These are phyloP conservation scores for Mortierella polycephala DNA, from an alignment of 371 early-diverging fungal genomes.

Conservation along the genomic window DNA sequence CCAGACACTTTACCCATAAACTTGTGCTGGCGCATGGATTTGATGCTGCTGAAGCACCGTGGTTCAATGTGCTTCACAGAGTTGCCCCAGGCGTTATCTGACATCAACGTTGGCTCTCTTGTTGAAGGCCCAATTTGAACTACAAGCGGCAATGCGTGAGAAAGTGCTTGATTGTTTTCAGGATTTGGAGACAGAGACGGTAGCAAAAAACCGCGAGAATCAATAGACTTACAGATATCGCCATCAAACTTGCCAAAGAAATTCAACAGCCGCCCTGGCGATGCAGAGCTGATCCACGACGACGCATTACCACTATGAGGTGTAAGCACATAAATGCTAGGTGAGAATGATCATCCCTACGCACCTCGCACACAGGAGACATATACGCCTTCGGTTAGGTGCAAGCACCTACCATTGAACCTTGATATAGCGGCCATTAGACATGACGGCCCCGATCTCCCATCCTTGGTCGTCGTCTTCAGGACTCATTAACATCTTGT, in stretches of 20 bases:
- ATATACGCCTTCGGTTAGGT: not conserved
- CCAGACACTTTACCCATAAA: slow-evolving; percentile 19
- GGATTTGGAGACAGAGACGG: not conserved
- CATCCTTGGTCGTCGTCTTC: slow-evolving; percentile 21
- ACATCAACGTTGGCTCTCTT: slow-evolving; percentile 7
- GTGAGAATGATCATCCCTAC: not conserved
- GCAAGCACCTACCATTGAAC: slow-evolving; percentile 13
- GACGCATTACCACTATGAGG: not conserved
- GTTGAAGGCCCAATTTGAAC: slow-evolving; percentile 14
- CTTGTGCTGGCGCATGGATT: slow-evolving; percentile 17
- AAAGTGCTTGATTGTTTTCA: too few relatives aligned
- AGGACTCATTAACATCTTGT: slow-evolving; percentile 10
- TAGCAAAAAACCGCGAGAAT: not conserved
- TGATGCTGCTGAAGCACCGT: slow-evolving; percentile 13
- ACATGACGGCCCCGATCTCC: slow-evolving; percentile 25
- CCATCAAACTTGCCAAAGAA: slow-evolving; percentile 20
- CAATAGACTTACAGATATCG: slow-evolving; percentile 14
- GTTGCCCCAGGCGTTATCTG: slow-evolving; percentile 18
- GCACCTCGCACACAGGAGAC: not conserved
- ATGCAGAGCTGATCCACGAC: slow-evolving; percentile 9
- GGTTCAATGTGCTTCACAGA: slow-evolving; percentile 7
- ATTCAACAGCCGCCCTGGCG: slow-evolving; percentile 15
- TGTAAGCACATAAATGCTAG: not conserved
- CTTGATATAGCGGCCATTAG: slow-evolving; percentile 16
- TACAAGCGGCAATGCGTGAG: not conserved